phyloP scores from a whole-genome alignment of 2,329 filamentous ascomycete species.

The Clarireedia paspali region DNA sequence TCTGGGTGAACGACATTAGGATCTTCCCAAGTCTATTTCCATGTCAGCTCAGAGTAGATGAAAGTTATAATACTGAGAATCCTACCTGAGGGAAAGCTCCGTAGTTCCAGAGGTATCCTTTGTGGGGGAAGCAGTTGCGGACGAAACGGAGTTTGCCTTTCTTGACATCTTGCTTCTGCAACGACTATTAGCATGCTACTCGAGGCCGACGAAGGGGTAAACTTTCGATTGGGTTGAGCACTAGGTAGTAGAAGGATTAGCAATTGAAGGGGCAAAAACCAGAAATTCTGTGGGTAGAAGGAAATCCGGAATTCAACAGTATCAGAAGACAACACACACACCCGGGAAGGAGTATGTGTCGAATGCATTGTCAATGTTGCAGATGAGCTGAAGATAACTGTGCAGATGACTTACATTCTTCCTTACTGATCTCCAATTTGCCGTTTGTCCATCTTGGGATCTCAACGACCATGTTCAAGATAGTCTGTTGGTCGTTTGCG shows the following conservation, averaged over 20 bases:
- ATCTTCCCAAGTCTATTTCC: constrained; percentile 88
- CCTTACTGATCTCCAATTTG: constrained; percentile 71
- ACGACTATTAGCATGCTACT: background rate
- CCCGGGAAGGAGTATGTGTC: no score
- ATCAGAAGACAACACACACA: background rate
- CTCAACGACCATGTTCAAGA: constrained; percentile 99
- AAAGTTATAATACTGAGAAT: background rate
- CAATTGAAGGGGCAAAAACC: background rate
- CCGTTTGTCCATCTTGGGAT: constrained; percentile 99
- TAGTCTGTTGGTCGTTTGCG: constrained; percentile 89
- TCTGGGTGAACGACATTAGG: constrained; percentile 92
- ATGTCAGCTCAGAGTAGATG: constrained; percentile 11
- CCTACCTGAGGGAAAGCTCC: constrained; percentile 95
- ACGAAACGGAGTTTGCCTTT: constrained; percentile 99
- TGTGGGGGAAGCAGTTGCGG: constrained; percentile 99
- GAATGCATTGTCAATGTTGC: no score
- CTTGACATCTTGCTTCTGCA: constrained; percentile 87
- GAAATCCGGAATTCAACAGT: background rate
- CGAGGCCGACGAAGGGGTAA: background rate
- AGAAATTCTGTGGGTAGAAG: background rate
- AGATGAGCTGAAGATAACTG: no score
- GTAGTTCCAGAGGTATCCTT: constrained; percentile 99
- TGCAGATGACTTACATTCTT: constrained; percentile 43
- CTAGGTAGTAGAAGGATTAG: background rate
- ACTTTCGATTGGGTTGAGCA: constrained; percentile 11